Conservation (phyloP, 164 flowering plant genomes). For the Vitis rupestris region DNA sequence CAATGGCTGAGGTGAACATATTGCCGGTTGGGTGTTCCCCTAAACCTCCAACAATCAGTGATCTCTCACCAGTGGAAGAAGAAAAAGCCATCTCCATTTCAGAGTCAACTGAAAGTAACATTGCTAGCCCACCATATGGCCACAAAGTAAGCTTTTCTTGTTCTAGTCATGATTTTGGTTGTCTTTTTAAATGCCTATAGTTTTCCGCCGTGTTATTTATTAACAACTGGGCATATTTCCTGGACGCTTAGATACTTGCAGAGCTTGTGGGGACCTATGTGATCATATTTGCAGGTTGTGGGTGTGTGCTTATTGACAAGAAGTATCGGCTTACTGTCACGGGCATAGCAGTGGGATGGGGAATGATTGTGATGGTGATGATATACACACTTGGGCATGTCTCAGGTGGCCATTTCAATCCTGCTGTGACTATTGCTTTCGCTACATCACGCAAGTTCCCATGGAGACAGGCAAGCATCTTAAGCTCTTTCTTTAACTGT, state of each 20-base stretch:
- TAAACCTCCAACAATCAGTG: background rate
- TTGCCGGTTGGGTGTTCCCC: background rate
- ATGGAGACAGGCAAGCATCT: slow-evolving; percentile 13
- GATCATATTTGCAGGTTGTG: slow-evolving; percentile 11
- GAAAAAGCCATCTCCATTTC: background rate
- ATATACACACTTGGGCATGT: slow-evolving; percentile 18
- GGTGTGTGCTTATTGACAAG: slow-evolving; percentile 1
- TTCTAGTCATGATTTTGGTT: no score
- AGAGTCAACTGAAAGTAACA: background rate
- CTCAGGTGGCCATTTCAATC: slow-evolving; percentile 24
- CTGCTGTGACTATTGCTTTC: slow-evolving; percentile 21
- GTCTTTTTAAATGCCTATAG: no score
- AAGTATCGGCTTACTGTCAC: background rate
- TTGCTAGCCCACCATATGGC: background rate
- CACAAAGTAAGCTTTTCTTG: background rate
- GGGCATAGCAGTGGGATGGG: slow-evolving; percentile 18
- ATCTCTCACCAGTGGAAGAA: background rate
- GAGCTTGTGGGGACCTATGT: slow-evolving; percentile 8
- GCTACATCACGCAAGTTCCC: slow-evolving; percentile 9
- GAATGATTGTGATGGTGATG: slow-evolving; percentile 18
- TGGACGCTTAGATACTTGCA: background rate
- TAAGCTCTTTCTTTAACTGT: no score
- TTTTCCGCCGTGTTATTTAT: background rate
- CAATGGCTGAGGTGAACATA: background rate
- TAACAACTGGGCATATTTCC: background rate